Base-by-base conservation (phyloP, 1,139 yeast species). In the Scheffersomyces insectosa region DNA sequence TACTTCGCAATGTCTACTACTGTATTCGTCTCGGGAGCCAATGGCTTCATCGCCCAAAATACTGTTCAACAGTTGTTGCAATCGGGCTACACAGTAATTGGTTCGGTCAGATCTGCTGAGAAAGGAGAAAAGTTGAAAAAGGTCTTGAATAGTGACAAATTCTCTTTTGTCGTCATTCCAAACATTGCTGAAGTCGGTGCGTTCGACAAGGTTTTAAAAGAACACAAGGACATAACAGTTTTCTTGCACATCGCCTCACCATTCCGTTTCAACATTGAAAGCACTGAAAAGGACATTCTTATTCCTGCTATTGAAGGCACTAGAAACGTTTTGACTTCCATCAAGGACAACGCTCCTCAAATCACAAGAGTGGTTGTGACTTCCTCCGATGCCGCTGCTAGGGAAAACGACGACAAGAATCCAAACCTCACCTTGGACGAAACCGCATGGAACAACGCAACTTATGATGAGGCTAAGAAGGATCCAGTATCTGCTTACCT, bases 1-100 rank as follows among this genome's bases (percentile, higher is more conserved):
- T 16, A 13, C 23, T 13, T 13, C 14, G n/a, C 15, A 32, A 13
- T 15, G 29, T 4, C 25, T 20, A 20, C 42, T 13, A 37, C 57
- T 6, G 68, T 66, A 20, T 66, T 67, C 38, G 68, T 72, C 20
- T 61, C 75, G 5, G 76, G 76, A 14, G 76, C 72, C 23, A 60
- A 66, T 14, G 75, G 76, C 5, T 70, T 59, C 47, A 63, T 71
- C 43, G 75, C 75, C 13, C 62, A 60, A 40, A 66, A 66, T 42
- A 52, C 66, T 8, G 53, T 62, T 31, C 52, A 61, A 42, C 46
- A 49, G 13, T 59, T 70, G 28, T 38, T 69, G 15, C 49, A 51
- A 5, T 46, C 59, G 25, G 64, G 62, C 4, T 68, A 69, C 52
- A 45, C 47, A 13, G 75, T 70, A 2, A 52, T 67, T 14, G 75